Base-by-base conservation (phyloP, 2,329 filamentous ascomycete genomes). In the Aureobasidium sp. region DNA sequence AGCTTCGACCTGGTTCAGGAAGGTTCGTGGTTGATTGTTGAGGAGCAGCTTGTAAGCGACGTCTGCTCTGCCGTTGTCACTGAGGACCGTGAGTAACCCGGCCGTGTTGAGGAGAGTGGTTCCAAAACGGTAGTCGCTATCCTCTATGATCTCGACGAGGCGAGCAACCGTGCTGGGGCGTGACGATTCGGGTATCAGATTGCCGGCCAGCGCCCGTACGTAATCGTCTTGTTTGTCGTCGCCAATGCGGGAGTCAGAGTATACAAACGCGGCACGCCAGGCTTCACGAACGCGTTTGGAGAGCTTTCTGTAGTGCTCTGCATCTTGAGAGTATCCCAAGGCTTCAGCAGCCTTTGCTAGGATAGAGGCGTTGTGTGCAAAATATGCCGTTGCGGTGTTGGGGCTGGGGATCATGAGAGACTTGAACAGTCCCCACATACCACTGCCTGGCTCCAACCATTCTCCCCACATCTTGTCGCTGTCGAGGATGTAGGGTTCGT, bases 181-280 rank as follows among this genome's bases (percentile, higher is more conserved):
- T 6, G 29, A 29, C 1, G 30, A 36, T n/a, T 30, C 25, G 2
- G 34, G 27, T 16, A 59, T n/a, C 1, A 59, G 45, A 8, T 59
- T 49, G 45, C 50, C 50, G 5, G 57, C 57, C 2, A 59, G 37
- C 5, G 57, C 57, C 3, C 57, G 44, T 16, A 59, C 57, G 27
- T 59, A 59, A 36, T 59, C 57, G 27, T 59, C 57, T 27, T 59
- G 57, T 15, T 59, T 59, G 57, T 59, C 57, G 16, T 59, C 57
- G 1, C 57, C 57, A 11, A 59, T 59, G 9, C 57, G 25, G 34
- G 6, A 16, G 27, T 59, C 57, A 9, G 39, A 37, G 41, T 59
- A 50, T 9, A 49, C 34, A 9, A 59, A 59, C 0, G 57, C 57
- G 3, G 57, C 57, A 10, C 45, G 34, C 57, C 57, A 59, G 10